Evolutionary conservation across 2,329 filamentous ascomycete species (phyloP), one percentile per base, ranked within the genome.

Genomic region (Cladobotryum mycophilum): DNA sequence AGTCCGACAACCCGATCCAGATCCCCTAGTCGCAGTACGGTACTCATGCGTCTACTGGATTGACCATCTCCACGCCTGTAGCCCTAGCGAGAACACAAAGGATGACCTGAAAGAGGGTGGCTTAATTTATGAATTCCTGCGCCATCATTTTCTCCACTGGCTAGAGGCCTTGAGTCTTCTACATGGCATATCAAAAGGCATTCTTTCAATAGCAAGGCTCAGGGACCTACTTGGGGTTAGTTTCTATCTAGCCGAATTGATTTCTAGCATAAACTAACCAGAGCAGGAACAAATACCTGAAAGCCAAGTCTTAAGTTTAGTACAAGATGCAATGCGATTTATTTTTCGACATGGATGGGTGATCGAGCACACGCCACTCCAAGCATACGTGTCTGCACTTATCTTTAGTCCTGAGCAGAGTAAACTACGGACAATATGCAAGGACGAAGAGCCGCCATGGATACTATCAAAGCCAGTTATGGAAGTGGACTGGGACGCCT

Each of bases 91-190:
- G 5, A 14, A 15, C 5, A 12, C 25, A 3, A 51, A 22, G 1
- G 15, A 34, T 11, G 35, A 36, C 30, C 18, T 42, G 17, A 41
- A 18, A 25, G 61, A 67, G 44, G 51, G 53, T 42, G 61, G 59
- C 22, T 17, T 18, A 17, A 55, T 64, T 5, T 46, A 65, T 46
- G 15, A 25, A 4, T 74, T 74, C 51, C 52, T 73, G 6, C 45
- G 60, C 52, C 48, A 58, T n/a, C 62, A 68, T 14, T 63, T 64
- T 47, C 61, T 75, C 1, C 62, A 73, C 47, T 75, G 69, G 71
- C 58, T 76, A 3, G 71, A 75, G 50, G 65, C 67, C 25, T 61
- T 74, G 2, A 68, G 67, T 44, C 61, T 72, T 5, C 53, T 68
- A 12, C 36, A 9, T n/a, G 53, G 56, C 43, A 56, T 64, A 5